Base-by-base conservation (phyloP, 75 land plant genomes). In the Selaginella moellendorffii region DNA sequence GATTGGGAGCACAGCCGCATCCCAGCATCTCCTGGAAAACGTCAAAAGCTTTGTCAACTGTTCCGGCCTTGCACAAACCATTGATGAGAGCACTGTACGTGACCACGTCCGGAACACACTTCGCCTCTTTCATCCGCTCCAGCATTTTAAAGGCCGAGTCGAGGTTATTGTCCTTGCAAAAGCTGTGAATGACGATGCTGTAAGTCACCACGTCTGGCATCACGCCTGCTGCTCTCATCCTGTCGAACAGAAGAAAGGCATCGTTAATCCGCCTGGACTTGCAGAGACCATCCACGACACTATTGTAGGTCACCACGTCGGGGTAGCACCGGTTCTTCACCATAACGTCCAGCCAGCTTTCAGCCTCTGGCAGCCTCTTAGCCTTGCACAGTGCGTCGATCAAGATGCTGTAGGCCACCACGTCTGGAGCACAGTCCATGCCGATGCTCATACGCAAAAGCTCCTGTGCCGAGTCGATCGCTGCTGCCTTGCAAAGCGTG, bases 31-130 rank as follows among this genome's bases (percentile, higher is more conserved):
- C 59, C 8, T 56, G 25, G 59, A 56, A 56, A 21, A 56, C 8
- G 9, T 9, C 59, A 8, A 21, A 21, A 2, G 59, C 59, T 19
- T 24, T 19, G 19, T 56, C 59, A 2, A 56, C 19, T 21, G 5
- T 24, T 8, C 24, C 24, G 5, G 59, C 8, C 59, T 24, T 56
- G 21, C 59, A 56, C 21, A 19, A 21, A 2, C 59, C 59, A 21
- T 24, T 56, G 24, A 56, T n/a, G n/a, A 56, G 59, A 5, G 59
- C 59, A 56, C 59, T 56, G 24, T 56, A 56, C 21, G 59, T 56
- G 17, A 56, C n/a, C 21, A 56, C 59, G n/a, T 56, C 59, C 24
- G 59, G 59, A 9, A 21, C 59, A 56, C 59, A 56, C 8, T 24
- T 24, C 9, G 5, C 24, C 9, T 19, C 19, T 56, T 56, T 56